Evolutionary conservation across 768 basidiomycete genomes (phyloP), one percentile per base, ranked within the genome.

Genomic region (Hygrocybe coccinea): DNA sequence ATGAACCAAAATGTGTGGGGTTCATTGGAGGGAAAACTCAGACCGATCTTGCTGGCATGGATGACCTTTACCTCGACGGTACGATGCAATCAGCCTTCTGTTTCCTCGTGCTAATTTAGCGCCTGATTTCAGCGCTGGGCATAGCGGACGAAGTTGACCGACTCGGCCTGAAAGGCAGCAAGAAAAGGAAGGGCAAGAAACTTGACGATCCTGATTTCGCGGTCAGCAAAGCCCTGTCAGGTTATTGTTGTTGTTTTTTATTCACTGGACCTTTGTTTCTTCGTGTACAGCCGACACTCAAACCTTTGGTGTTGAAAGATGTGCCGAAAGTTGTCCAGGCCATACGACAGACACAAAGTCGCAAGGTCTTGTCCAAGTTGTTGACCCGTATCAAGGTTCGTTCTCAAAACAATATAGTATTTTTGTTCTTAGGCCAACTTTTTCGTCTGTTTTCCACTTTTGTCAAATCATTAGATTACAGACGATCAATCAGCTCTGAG

Each of bases 21-120:
- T 91, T 83, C 65, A 93, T 99, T 61, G 97, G 97, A 57, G 97
- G 97, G 21, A 99, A 97, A 74, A 98, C 95, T 0, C 97, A 99
- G 69, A 98, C 97, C 2, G 95, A 98, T 65, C 79, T 97, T 19
- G 91, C 83, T 5, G 85, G 86, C 7, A 95, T 98, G 86, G 94
- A 97, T 66, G 94, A 97, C 64, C 76, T 97, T 2, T 92, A 90
- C 71, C 82, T 97, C 19, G 93, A 97, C 64, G 95, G 92, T 91
- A 63, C 51, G 78, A 57, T 41, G 24, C 22, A 47, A 12, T 57
- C 12, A 36, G 48, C 35, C 17, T 10, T 9, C 8, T 25, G 36
- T 39, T 37, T 19, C 34, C 52, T 51, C 39, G 51, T 17, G 9
- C 58, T 54, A n/a, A 52, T 41, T 6, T 5, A 5, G 17, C 35